Evolutionary conservation across 352 stramenopile genomes (phyloP).

Genomic region (Plasmopara muralis): DNA sequence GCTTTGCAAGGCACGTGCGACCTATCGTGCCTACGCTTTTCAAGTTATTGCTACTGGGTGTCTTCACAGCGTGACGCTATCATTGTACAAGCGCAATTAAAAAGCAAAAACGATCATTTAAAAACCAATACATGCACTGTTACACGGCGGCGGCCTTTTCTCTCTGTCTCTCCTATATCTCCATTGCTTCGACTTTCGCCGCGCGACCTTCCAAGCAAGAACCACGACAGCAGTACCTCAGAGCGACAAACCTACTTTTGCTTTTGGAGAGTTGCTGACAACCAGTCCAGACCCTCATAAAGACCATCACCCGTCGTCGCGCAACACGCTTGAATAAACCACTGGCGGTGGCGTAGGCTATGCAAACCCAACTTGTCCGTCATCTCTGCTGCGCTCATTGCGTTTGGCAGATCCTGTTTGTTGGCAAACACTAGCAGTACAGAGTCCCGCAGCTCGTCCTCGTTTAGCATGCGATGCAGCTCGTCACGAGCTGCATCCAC

Average conservation of each 20-base stretch:
- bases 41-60: neutral
- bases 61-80: neutral
- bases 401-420: constrained; percentile 99
- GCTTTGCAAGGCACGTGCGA: constrained; percentile 5
- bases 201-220: constrained; percentile 10
- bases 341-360: constrained; percentile 94
- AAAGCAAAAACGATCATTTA: constrained; percentile 6
- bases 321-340: constrained; percentile 99
- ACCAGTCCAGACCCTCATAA: constrained; percentile 99
- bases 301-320: constrained; percentile 97
- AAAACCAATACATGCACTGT: constrained; percentile 38
- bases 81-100: neutral
- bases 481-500: constrained; percentile 95
- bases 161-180: constrained; percentile 16
- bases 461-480: constrained; percentile 97
- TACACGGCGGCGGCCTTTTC: constrained; percentile 24
- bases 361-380: constrained; percentile 98
- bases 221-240: constrained; percentile 4
- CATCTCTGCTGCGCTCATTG: constrained; percentile 93
- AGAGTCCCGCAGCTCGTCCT: constrained; percentile 96
- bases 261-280: constrained; percentile 85
- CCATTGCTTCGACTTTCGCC: constrained; percentile 14
- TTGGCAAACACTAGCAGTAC: constrained; percentile 98
- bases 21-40: constrained; percentile 12
- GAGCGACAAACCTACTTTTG: constrained; percentile 45